Conservation (phyloP, 768 basidiomycete genomes). For the Pleurotus salmoneostramineus region DNA sequence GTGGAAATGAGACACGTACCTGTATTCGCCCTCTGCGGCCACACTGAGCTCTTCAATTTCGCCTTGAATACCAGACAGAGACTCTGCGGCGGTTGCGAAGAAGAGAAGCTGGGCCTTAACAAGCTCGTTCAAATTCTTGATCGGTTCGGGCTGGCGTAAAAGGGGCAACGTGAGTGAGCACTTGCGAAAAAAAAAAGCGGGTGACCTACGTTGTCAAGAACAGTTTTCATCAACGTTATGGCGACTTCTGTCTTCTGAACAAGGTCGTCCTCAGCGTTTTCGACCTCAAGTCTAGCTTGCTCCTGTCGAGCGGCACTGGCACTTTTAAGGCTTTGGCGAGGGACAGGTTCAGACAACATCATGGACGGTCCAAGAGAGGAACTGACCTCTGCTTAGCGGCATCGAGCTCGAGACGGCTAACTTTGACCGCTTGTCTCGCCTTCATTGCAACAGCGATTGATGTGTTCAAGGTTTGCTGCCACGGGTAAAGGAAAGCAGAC, state of each 20-base stretch:
- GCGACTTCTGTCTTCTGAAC: conserved; percentile 98
- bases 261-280: conserved; percentile 93
- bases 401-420: conserved; percentile 84
- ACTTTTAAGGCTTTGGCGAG: conserved; percentile 64
- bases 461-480: conserved; percentile 84
- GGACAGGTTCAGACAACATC: background rate
- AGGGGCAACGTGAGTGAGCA: conserved; percentile 1
- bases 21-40: conserved; percentile 93
- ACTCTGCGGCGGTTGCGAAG: conserved; percentile 75
- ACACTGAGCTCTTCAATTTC: conserved; percentile 93
- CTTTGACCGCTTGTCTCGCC: conserved; percentile 78
- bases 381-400: conserved; percentile 84
- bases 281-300: conserved; percentile 86
- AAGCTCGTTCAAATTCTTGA: conserved; percentile 92
- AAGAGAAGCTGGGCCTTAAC: conserved; percentile 81
- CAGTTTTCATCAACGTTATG: conserved; percentile 96
- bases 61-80: conserved; percentile 77
- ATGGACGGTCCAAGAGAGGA: background rate
- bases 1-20: conserved; percentile 36
- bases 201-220: conserved; percentile 85
- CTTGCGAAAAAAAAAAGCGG: background rate
- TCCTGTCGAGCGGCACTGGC: conserved; percentile 78
- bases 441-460: conserved; percentile 90
- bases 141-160: conserved; percentile 75
- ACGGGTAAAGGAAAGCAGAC: conserved; percentile 68